Base-by-base conservation (phyloP, 1,139 yeast genomes). In the Scheffersomyces stambukii region DNA sequence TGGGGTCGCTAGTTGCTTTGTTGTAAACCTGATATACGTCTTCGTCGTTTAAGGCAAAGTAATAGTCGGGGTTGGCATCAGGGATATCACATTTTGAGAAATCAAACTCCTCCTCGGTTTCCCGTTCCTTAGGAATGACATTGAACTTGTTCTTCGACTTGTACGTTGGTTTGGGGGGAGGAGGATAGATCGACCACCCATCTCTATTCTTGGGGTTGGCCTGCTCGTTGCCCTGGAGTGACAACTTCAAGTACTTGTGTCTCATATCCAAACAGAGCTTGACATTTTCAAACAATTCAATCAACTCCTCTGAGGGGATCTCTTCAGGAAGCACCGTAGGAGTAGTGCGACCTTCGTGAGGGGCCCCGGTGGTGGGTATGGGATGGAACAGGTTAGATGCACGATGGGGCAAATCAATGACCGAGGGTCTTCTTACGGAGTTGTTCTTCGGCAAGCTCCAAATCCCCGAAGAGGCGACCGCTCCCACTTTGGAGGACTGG, bases 151-250 rank as follows among this genome's bases (percentile, higher is more conserved):
- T 63, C 31, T 72, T 77, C 13, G 83, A 73, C 45, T 83, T 82
- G 73, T 94, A 91, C 16, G 93, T 78, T 2, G 98, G 96, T 38
- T 78, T 78, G 8, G 98, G 98, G 1, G 97, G 97, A 8, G 82
- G 78, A 0, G 99, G 99, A 50, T 89, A 89, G 28, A 93, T 78
- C 10, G 52, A 51, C 97, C 98, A 93, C 24, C 55, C 60, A 16
- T 60, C 65, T 16, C 41, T 45, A 53, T 91, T 89, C 52, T 88
- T 88, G 2, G 98, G 98, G 53, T 93, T 91, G 40, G 76, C 81
- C 25, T 59, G 54, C 27, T 81, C 85, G 27, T 77, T 64, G 1
- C 37, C 30, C 59, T 93, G 99, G 30, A 76, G 46, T 1, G 96
- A 86, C 5, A 74, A 46, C 2, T 58, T 50, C 56, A 84, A 81